Base-by-base conservation (phyloP, 2,329 filamentous ascomycete genomes). In the Ceratocystis diversiconidia region DNA sequence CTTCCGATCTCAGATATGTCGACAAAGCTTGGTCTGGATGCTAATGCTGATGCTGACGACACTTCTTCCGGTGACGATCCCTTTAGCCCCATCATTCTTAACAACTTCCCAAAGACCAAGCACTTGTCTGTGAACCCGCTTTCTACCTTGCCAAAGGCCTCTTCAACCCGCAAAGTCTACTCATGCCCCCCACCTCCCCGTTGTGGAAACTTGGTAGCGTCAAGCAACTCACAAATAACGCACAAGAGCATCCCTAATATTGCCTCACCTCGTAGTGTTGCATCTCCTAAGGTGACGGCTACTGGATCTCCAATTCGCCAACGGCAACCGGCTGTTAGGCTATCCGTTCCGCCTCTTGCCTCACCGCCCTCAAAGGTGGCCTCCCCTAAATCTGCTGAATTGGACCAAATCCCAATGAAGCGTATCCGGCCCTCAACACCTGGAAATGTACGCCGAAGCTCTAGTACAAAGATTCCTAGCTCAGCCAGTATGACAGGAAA, bases 31-130 rank as follows among this genome's bases (percentile, higher is more conserved):
- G 62, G 63, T 28, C 30, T n/a, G 32, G 59, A 62, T 7, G 32
- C 10, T 43, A 22, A 28, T 41, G 10, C 25, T 30, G 52, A 57
- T 59, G 55, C 32, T 30, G 25, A 48, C 32, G 66, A 64, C 12
- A n/a, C 25, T 3, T 66, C 62, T 22, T 22, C 55, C 2, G 28
- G 43, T 22, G 65, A 67, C 5, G 65, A 64, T 25, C 50, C 52
- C 1, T 67, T 67, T n/a, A 63, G 52, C 8, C 28, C 61, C 1
- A 41, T 57, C 17, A 32, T 65, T 36, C 61, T 67, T 1, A 22
- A 43, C n/a, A 57, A 55, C 30, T 67, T 67, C 25, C 66, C 66
- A 15, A 63, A 65, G 17, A 65, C 66, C 7, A 67, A 67, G 52
- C 66, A 67, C 22, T 52, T 65, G 32, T 67, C 66, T 7, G 61